Base-by-base conservation (phyloP, 2,329 filamentous ascomycete genomes). In the Neonectria coccinea region DNA sequence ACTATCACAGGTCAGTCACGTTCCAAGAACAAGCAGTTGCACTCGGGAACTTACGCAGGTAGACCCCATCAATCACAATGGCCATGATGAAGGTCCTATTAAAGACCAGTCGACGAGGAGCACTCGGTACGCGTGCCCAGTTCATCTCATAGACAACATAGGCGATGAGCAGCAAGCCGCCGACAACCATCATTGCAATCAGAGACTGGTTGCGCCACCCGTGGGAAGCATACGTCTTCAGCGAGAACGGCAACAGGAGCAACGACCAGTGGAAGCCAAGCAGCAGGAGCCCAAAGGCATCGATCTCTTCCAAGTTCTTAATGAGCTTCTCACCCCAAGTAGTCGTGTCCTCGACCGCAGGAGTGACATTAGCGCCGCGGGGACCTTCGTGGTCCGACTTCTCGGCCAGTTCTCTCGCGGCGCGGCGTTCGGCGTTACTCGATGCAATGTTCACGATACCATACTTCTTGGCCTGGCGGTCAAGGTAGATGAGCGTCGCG, bases 231-330 rank as follows among this genome's bases (percentile, higher is more conserved):
- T 81, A 78, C 4, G 76, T 77, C 54, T 79, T 79, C 18, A 93
- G 82, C 7, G 83, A 89, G 76, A 93, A 88, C 0, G 91, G 89
- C 3, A 93, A 83, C n/a, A 93, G 80, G 70, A 93, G 86, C 10
- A 92, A 77, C 0, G 82, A 79, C 62, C 85, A 83, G 0, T 84
- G 84, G 33, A 79, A 80, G 20, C 79, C 80, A 36, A 87, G 80
- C 1, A 87, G 75, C 16, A 83, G 52, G 2, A 82, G 74, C 2
- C 85, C 85, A 50, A 75, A 67, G 1, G 74, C 71, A 50, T 76
- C 74, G 44, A 75, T 75, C 48, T 75, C 74, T 39, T 85, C 78
- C 16, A 83, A 74, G 71, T 89, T 88, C 1, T 45, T 7, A 27
- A 64, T 52, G 14, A 72, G 27, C 8, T 70, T 62, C 36, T 67